These are phyloP conservation scores for Diversispora eburnea DNA, from an alignment of 192 early-diverging fungal species.

Conservation along the genomic window DNA sequence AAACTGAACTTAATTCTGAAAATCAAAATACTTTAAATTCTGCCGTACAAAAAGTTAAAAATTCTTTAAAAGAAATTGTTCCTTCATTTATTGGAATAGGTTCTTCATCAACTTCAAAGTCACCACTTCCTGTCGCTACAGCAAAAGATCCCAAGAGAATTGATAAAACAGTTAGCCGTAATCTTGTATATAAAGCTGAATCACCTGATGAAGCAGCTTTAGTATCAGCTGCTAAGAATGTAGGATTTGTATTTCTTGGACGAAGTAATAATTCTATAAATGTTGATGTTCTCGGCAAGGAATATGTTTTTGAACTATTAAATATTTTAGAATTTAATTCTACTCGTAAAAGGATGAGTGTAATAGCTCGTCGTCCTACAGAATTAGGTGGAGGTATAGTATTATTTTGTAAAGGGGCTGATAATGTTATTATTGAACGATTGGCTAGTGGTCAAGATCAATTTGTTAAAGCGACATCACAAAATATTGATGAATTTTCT, in stretches of 20 bases:
- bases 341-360: slow-evolving; percentile 93
- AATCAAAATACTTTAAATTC: slow-evolving; percentile 31
- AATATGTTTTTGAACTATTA: slow-evolving; percentile 70
- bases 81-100: slow-evolving; percentile 1
- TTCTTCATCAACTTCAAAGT: neutral
- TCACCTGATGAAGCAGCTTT: slow-evolving; percentile 83
- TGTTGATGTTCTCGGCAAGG: slow-evolving; percentile 68
- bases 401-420: slow-evolving; percentile 91
- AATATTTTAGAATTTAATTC: slow-evolving; percentile 94
- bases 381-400: slow-evolving; percentile 80
- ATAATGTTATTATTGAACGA: slow-evolving; percentile 91
- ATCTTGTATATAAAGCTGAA: slow-evolving; percentile 62
- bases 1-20: neutral
- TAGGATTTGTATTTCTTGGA: slow-evolving; percentile 72
- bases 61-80: slow-evolving; percentile 25
- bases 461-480: slow-evolving; percentile 54
- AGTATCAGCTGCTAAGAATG: slow-evolving; percentile 73
- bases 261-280: slow-evolving; percentile 39
- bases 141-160: slow-evolving; percentile 24
- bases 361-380: slow-evolving; percentile 71
- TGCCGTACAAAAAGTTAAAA: slow-evolving; percentile 38
- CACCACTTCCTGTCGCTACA: neutral
- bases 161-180: slow-evolving; percentile 36
- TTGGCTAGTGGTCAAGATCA: slow-evolving; percentile 47
- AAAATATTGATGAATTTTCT: slow-evolving; percentile 73